A percentile compares a stretch with the other conserved stretches of the same genome.
These are phyloP conservation scores for Aspergillus viridinutans DNA, from an alignment of 2,329 filamentous ascomycete genomes.

Conservation along the genomic window DNA sequence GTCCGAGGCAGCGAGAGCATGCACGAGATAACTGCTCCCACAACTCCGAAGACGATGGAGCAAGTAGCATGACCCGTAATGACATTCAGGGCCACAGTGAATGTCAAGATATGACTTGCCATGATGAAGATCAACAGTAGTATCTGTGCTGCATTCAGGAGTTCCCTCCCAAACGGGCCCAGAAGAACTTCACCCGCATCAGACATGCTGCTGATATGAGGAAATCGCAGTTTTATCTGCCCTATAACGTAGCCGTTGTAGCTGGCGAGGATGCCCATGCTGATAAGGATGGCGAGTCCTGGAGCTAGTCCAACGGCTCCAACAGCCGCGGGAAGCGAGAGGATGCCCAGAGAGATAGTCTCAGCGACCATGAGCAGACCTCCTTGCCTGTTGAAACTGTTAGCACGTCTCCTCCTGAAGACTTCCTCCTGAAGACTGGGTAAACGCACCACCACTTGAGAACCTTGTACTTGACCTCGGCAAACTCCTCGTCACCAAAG, in stretches of 20 bases:
- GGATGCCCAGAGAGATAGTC: conserved; percentile 53
- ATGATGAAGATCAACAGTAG: conserved; percentile 64
- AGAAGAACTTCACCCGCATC: conserved; percentile 62
- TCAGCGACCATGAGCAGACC: conserved; percentile 50
- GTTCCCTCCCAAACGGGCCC: conserved; percentile 56
- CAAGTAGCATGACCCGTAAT: conserved; percentile 58
- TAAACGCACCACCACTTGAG: conserved; percentile 39
- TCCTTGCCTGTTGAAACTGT: no score
- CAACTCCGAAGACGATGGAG: conserved; percentile 56
- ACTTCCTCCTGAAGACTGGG: conserved; percentile 7
- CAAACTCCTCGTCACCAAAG: conserved; percentile 30
- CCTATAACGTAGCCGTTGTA: conserved; percentile 58
- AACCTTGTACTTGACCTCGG: conserved; percentile 46
- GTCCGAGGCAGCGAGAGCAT: conserved; percentile 57
- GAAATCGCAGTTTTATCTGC: conserved; percentile 52
- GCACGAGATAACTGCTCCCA: conserved; percentile 55
- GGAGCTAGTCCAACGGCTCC: conserved; percentile 50
- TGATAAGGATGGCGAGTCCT: conserved; percentile 49
- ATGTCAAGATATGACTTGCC: conserved; percentile 65
- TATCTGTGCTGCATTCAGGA: conserved; percentile 57
- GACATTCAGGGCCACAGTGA: conserved; percentile 63
- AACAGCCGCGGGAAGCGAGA: conserved; percentile 51
- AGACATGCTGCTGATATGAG: conserved; percentile 60
- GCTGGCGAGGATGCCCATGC: conserved; percentile 49
- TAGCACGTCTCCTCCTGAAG: conserved; percentile 11